Evolutionary conservation across 2,329 filamentous ascomycete species (phyloP), one percentile per base, ranked within the genome.

Genomic region (Aphanocladium album): DNA sequence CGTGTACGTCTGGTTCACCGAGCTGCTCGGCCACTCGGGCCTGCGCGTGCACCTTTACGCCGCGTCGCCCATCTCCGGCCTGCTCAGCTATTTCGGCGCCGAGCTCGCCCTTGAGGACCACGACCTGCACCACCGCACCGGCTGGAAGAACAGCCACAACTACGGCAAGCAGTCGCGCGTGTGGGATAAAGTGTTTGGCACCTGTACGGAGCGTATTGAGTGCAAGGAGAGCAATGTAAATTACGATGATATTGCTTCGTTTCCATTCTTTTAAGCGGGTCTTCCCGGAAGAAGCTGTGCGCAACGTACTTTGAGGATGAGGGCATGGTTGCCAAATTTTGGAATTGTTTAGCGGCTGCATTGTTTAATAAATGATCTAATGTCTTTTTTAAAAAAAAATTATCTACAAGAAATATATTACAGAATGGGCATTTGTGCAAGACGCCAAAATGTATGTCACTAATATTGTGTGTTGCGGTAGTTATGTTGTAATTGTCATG

Each of bases 51-150:
- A 72, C 52, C 65, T 70, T 0, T 68, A 68, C 1, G 69, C 73
- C 0, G 73, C 76, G 0, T 70, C 70, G 1, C 70, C 73, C 0
- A 62, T 76, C n/a, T 70, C 66, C 16, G 74, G 70, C 66, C 50
- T 77, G 1, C 63, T 78, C n/a, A 64, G 66, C 46, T 33, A 67
- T 2, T 62, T 76, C 8, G 67, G 71, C 8, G 41, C 61, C 27
- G 76, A 79, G 37, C 63, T 78, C 5, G 67, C 75, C 2, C 72
- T 78, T 25, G 77, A 79, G 62, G 77, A 79, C 46, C 73, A 76
- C 56, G 74, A 76, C 57, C 63, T 76, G 16, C 74, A 76, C 60
- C 74, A 76, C 52, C 70, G 74, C 2, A 69, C 69, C 60, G 74
- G 74, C 2, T 76, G 72, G 72, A 60, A 50, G 43, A 35, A 2